Evolutionary conservation across 176 grass and related monocot species (phyloP), one percentile per base, ranked within the genome.

Genomic region (Carex cristatella): DNA sequence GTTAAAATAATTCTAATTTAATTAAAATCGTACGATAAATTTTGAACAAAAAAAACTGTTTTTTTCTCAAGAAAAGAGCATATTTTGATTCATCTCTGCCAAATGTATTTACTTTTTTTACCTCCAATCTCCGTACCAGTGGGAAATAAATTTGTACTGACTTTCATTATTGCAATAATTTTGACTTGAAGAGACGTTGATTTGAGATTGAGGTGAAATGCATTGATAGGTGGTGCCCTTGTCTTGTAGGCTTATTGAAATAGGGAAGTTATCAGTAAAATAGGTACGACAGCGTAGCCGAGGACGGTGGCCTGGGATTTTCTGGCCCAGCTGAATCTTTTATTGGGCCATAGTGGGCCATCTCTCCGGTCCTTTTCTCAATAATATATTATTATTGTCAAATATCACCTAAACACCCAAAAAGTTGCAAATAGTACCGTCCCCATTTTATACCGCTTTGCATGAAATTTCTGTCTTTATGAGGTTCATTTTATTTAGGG

Each of bases 161-260:
- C 12, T 48, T 78, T 33, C 48, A 56, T 56, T 78, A 57, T 28
- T 56, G 49, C 73, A 78, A 78, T 78, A 33, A 78, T 78, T 33
- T 56, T 16, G 48, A 78, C 27, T 2, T 7, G 48, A 28, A 58
- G 13, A 33, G 51, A 78, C 51, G 11, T 78, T 78, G 74, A 78
- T 78, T 75, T 78, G 51, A 58, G 74, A 78, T 58, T 32, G 74
- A 78, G 27, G 12, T 32, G 74, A 78, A 57, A 78, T 51, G 53
- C 54, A 12, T 9, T 48, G 2, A 16, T 27, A 13, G 53, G 10
- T 31, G n/a, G 44, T 13, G 19, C 0, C 10, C 23, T 23, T 23
- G 23, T 23, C 13, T 4, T 19, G 37, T 70, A 44, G 67, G 6
- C 15, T 70, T 44, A 61, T 61, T 16, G 13, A 19, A 12, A 51